Conservation (phyloP, 1,139 yeast genomes). For the Yamadazyma aaseri region DNA sequence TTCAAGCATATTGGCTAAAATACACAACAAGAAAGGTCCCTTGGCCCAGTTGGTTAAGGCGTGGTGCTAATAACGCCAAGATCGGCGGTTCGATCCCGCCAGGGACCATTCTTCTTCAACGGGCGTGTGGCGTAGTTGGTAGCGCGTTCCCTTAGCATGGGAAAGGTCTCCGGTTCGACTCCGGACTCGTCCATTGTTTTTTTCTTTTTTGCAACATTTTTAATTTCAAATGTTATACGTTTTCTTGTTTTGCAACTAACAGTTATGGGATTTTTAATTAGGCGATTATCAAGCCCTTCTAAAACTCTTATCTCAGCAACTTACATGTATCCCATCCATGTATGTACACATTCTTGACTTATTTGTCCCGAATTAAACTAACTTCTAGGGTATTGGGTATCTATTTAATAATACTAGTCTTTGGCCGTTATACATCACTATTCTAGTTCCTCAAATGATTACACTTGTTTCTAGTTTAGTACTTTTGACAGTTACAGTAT, state of each 20-base stretch:
- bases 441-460: slow-evolving; percentile 51
- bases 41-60: slow-evolving; percentile 91
- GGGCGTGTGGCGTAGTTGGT: slow-evolving; percentile 95
- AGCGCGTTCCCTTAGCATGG: slow-evolving; percentile 92
- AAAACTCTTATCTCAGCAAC: slow-evolving; percentile 7
- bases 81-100: slow-evolving; percentile 87
- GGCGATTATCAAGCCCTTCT: slow-evolving; percentile 4
- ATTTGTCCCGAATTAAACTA: slow-evolving; percentile 8
- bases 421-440: slow-evolving; percentile 51
- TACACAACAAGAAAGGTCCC: too few species aligned
- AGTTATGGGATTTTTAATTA: slow-evolving; percentile 1
- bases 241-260: not conserved
- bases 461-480: slow-evolving; percentile 44
- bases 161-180: slow-evolving; percentile 90
- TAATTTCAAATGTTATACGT: not conserved
- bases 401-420: slow-evolving; percentile 43
- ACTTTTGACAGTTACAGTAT: slow-evolving; percentile 37
- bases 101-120: slow-evolving; percentile 32
- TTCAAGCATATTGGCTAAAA: too few species aligned
- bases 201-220: slow-evolving; percentile 5
- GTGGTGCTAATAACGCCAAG: slow-evolving; percentile 84
- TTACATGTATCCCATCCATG: slow-evolving; percentile 15
- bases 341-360: slow-evolving; percentile 8
- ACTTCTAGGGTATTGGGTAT: slow-evolving; percentile 42
- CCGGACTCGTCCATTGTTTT: slow-evolving; percentile 76